phyloP scores from a whole-genome alignment of 495 filamentous ascomycete genomes.

The Penicillium paradoxum region DNA sequence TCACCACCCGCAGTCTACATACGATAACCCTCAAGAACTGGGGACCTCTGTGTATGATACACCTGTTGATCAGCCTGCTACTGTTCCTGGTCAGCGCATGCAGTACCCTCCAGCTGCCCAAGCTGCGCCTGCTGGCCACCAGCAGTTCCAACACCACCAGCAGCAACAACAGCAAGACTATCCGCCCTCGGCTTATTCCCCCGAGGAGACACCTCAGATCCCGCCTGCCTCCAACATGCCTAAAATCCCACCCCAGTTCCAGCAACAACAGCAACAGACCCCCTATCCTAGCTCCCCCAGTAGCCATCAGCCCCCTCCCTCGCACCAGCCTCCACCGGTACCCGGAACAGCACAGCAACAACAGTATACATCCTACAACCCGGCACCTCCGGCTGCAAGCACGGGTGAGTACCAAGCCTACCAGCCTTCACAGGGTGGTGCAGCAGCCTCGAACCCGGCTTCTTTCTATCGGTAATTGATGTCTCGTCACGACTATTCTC shows the following conservation, averaged over 20 bases:
- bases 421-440: constrained; percentile 35
- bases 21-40: constrained; percentile 75
- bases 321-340: constrained; percentile 42
- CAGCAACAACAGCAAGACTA: constrained; percentile 44
- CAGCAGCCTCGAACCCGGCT: constrained; percentile 35
- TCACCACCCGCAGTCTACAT: constrained; percentile 65
- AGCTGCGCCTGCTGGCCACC: constrained; percentile 35
- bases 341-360: constrained; percentile 38
- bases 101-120: constrained; percentile 43
- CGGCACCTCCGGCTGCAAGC: constrained; percentile 29
- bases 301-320: constrained; percentile 45
- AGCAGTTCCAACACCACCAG: constrained; percentile 37
- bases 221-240: constrained; percentile 26
- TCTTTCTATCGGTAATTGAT: constrained; percentile 38
- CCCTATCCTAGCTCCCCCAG: constrained; percentile 42
- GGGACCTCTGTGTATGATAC: constrained; percentile 82
- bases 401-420: constrained; percentile 49
- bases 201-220: constrained; percentile 46
- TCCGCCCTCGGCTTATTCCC: constrained; percentile 54
- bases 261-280: constrained; percentile 39
- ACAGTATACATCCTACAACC: constrained; percentile 37
- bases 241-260: constrained; percentile 27
- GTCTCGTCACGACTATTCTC: background rate
- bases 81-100: constrained; percentile 26
- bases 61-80: constrained; percentile 51